Percentiles rank a stretch among this genome's conserved stretches.
Conservation (phyloP, 495 filamentous ascomycete species). For the Cryomyces minteri region DNA sequence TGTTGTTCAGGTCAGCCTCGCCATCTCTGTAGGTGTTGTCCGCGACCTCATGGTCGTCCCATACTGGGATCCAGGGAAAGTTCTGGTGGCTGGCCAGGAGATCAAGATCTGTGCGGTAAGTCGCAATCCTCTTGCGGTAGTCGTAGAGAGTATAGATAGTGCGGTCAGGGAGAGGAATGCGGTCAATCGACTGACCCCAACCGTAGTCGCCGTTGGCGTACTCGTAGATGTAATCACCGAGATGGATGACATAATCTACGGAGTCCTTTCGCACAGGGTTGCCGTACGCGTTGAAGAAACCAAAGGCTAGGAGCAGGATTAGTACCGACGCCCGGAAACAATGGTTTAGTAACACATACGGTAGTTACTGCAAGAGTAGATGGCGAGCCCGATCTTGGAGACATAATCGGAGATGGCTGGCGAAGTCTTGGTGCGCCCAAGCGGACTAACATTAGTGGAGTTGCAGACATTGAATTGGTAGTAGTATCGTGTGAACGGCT, state of each 20-base stretch:
- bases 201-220: constrained; percentile 37
- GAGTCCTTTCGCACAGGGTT: constrained; percentile 47
- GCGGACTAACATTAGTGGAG: constrained; percentile 14
- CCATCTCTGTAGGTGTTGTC: constrained; percentile 44
- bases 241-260: constrained; percentile 45
- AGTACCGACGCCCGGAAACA: neutral
- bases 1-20: constrained; percentile 34
- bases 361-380: constrained; percentile 22
- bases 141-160: constrained; percentile 31
- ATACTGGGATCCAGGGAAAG: constrained; percentile 51
- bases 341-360: constrained; percentile 7
- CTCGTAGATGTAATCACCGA: constrained; percentile 57
- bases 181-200: constrained; percentile 9
- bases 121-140: constrained; percentile 41
- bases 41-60: constrained; percentile 55
- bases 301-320: constrained; percentile 21
- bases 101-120: constrained; percentile 44
- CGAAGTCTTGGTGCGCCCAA: constrained; percentile 21
- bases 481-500: constrained; percentile 40
- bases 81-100: constrained; percentile 34
- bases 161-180: constrained; percentile 13
- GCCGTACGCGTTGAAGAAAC: constrained; percentile 46
- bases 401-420: constrained; percentile 15
- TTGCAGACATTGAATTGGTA: constrained; percentile 23
- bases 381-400: constrained; percentile 12